These are phyloP conservation scores for Serendipita sp. DNA, from an alignment of 768 basidiomycete genomes.

Conservation along the genomic window DNA sequence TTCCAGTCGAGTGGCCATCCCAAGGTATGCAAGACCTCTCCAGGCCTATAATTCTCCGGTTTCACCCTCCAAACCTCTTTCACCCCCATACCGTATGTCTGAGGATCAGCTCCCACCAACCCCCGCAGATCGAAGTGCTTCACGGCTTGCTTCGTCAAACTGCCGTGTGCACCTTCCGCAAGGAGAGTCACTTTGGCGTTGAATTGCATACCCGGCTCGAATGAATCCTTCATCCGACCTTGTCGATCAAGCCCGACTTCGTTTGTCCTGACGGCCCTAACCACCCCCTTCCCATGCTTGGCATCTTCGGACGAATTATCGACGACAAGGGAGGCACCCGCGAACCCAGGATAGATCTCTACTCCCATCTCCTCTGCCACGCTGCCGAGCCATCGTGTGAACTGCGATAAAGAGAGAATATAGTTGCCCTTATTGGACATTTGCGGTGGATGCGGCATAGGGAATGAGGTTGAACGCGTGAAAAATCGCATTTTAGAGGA, in stretches of 20 bases:
- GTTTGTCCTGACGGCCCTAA: slow-evolving; percentile 76
- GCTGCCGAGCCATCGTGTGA: slow-evolving; percentile 76
- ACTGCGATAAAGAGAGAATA: slow-evolving; percentile 73
- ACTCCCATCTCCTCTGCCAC: slow-evolving; percentile 80
- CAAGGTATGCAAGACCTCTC: slow-evolving; percentile 79
- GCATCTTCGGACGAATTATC: neutral
- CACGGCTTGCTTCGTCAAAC: slow-evolving; percentile 66
- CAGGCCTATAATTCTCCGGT: slow-evolving; percentile 40
- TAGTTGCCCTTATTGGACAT: slow-evolving; percentile 95
- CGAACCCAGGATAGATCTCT: slow-evolving; percentile 94
- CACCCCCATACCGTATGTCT: slow-evolving; percentile 90
- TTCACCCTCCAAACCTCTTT: slow-evolving; percentile 96
- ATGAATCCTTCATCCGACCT: slow-evolving; percentile 63
- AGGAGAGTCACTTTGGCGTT: slow-evolving; percentile 80
- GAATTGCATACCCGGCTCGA: slow-evolving; percentile 96
- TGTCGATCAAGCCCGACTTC: slow-evolving; percentile 82
- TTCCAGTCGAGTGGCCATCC: slow-evolving; percentile 79
- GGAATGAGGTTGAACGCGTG: slow-evolving; percentile 49
- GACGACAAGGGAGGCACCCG: slow-evolving; percentile 64
- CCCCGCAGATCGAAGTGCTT: slow-evolving; percentile 57
- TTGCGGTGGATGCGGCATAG: slow-evolving; percentile 90
- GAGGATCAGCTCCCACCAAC: slow-evolving; percentile 47
- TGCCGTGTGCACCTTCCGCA: slow-evolving; percentile 91
- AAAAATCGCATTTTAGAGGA: slow-evolving; percentile 76
- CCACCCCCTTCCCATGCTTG: slow-evolving; percentile 15